Evolutionary conservation across 192 early-diverging fungal species (phyloP), one percentile per base, ranked within the genome.

Genomic region (Coemansia sp.): DNA sequence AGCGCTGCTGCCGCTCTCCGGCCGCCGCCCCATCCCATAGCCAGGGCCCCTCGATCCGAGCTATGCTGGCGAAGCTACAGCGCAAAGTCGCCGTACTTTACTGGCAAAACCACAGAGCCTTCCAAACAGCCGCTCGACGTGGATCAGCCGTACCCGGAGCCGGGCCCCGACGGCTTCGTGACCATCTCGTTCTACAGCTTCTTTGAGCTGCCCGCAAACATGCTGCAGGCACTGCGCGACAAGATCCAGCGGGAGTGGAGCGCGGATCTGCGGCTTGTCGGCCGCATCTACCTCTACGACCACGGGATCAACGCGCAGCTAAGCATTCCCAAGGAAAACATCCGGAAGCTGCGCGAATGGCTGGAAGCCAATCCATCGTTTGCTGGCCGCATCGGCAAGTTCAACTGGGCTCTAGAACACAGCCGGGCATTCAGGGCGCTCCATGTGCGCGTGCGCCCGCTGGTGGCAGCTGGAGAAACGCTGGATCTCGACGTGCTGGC

Each of bases 231-330:
- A 7, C 21, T 61, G 14, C 59, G 69, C 9, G 57, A 63, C 18
- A 50, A 56, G 57, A 53, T 78, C 12, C 75, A 68, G 35, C 38
- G 18, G 1, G 69, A 78, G 21, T 78, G 75, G 75, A 51, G 36
- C 42, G 23, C 31, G 10, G 42, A 59, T 10, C 53, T 87, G 57
- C 75, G 80, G 28, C 68, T 88, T 18, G 82, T 88, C 5, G 89
- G 89, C 6, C 81, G 89, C 12, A 86, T 91, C 38, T 91, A 91
- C 61, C 65, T 91, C 15, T 81, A 83, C 15, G 60, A 74, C 4
- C 84, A 91, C 67, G 89, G 89, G 0, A 85, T 91, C 70, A 91
- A 91, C 61, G 88, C 87, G n/a, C 89, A 91, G 68, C 74, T 89
- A 10, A 83, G 85, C 41, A 83, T 85, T 46, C 88, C 88, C 41